These are phyloP conservation scores for Neurospora sublineolata DNA, from an alignment of 495 filamentous ascomycete species.

Conservation along the genomic window DNA sequence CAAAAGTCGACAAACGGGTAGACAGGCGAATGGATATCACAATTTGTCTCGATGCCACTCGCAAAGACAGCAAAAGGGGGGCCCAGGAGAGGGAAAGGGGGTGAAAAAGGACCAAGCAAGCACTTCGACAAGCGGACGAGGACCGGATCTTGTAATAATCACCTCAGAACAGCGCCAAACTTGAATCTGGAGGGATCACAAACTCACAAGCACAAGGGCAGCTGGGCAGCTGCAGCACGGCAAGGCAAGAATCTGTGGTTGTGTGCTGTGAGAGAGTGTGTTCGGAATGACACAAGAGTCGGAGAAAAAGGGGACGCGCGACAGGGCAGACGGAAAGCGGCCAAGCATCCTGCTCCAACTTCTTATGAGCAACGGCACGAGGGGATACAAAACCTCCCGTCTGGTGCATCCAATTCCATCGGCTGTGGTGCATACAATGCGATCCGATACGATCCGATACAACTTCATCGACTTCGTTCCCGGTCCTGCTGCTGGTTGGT, in stretches of 20 bases:
- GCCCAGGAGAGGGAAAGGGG: background rate
- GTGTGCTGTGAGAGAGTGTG: background rate
- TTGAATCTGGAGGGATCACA: background rate
- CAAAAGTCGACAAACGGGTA: background rate
- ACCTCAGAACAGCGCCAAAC: background rate
- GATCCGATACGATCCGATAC: background rate
- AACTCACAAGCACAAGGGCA: background rate
- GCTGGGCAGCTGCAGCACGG: constrained; percentile 7
- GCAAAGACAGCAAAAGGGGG: background rate
- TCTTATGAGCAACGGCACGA: background rate
- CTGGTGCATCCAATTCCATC: background rate
- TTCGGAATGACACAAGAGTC: constrained; percentile 10
- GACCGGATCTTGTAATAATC: background rate
- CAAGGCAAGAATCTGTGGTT: background rate
- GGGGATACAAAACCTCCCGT: background rate
- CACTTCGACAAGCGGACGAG: constrained; percentile 3
- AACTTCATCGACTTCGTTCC: background rate
- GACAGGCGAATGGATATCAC: background rate
- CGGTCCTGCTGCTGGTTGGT: background rate
- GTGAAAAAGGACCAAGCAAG: background rate
- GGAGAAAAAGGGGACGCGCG: constrained; percentile 9
- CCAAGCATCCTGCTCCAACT: background rate
- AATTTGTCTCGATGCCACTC: background rate
- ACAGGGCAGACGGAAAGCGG: background rate
- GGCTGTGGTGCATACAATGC: background rate